Conservation (phyloP, 2,329 filamentous ascomycete species). For the Thelonectria olida region DNA sequence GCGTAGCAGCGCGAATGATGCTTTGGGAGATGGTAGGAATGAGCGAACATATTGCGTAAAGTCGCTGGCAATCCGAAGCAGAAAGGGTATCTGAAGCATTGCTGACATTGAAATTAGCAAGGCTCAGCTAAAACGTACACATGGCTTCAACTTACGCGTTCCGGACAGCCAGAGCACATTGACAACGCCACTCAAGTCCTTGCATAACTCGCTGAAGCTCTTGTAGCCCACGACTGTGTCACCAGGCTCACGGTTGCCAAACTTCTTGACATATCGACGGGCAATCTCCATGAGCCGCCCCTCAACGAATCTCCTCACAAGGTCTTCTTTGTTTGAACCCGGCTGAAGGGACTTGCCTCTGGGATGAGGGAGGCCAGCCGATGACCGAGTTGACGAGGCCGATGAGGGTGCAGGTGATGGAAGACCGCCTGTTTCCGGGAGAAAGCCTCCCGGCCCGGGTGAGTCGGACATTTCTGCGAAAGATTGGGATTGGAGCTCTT, state of each 20-base stretch:
- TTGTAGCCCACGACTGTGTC: slow-evolving; percentile 63
- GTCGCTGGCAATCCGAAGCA: slow-evolving; percentile 80
- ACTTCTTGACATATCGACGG: slow-evolving; percentile 69
- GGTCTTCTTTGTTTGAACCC: slow-evolving; percentile 68
- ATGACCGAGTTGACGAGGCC: slow-evolving; percentile 51
- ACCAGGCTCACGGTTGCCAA: slow-evolving; percentile 53
- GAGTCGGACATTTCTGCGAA: neutral
- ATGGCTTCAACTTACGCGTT: slow-evolving; percentile 72
- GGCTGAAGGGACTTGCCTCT: slow-evolving; percentile 61
- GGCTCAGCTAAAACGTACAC: no score
- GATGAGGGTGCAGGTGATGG: slow-evolving; percentile 65
- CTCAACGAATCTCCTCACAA: slow-evolving; percentile 66
- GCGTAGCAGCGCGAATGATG: slow-evolving; percentile 74
- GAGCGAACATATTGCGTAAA: slow-evolving; percentile 76
- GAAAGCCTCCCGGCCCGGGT: slow-evolving; percentile 59
- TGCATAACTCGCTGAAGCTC: slow-evolving; percentile 74
- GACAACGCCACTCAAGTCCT: slow-evolving; percentile 77
- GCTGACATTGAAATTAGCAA: slow-evolving; percentile 28
- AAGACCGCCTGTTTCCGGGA: slow-evolving; percentile 53
- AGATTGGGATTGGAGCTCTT: neutral
- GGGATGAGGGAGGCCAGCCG: slow-evolving; percentile 62
- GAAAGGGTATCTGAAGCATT: slow-evolving; percentile 79
- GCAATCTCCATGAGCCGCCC: slow-evolving; percentile 62
- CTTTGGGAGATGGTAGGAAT: slow-evolving; percentile 69
- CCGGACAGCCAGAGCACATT: slow-evolving; percentile 88